Base-by-base conservation (phyloP, 2,329 filamentous ascomycete species). In the Huntiella decipiens region DNA sequence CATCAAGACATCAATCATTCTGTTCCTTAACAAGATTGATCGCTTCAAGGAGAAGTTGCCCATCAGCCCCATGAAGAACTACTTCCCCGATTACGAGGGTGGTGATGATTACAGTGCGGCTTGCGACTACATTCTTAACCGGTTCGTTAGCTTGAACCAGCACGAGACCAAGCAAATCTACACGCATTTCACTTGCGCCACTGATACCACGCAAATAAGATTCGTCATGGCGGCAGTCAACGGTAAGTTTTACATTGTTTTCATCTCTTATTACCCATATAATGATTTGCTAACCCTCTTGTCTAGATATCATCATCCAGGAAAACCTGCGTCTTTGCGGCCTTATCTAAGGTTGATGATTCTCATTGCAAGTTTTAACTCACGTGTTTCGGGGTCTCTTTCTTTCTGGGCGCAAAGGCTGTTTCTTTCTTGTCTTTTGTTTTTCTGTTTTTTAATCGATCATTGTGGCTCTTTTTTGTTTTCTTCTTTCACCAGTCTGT, bases 151-250 rank as follows among this genome's bases (percentile, higher is more conserved):
- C 61, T 70, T 98, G 61, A 98, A 98, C 69, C 91, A 96, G 66
- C 88, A 95, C 62, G 91, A 96, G 70, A 94, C 86, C 46, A 98
- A 98, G 73, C 91, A 98, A 64, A 96, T 98, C 63, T 98, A 98
- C 72, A 98, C 91, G 50, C 91, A 96, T 66, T 98, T 98, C 67
- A 98, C 91, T 43, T 96, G 91, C 62, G 91, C 91, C 51, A 98
- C 91, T 42, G 91, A 98, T 61, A 98, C 91, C 31, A 95, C 91
- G 58, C 91, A 98, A 65, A 98, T 98, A 57, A 80, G 91, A 60
- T 96, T 98, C 71, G 91, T 98, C 66, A 98, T 98, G 91, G 87
- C 88, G 51, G 91, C 91, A 55, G 91, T 98, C 59, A 98, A 98
- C 67, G 87, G 87, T 94, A 73, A 58, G 79, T 36, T 38, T 38